Conservation (phyloP, 2,329 filamentous ascomycete genomes). For the Colletotrichum godetiae region DNA sequence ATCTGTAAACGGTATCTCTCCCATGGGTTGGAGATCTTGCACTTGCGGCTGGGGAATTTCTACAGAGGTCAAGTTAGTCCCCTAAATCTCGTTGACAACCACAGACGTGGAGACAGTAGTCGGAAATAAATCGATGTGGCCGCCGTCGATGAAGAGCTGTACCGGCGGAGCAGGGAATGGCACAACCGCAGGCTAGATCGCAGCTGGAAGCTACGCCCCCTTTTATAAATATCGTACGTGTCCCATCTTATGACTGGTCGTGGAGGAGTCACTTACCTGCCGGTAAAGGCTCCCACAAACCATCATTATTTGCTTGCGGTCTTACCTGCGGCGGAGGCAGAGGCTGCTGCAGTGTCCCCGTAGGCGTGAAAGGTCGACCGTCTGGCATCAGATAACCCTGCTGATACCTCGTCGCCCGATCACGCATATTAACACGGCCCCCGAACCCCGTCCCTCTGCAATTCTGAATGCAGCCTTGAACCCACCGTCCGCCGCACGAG, state of each 20-base stretch:
- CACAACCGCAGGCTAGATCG: too few relatives aligned
- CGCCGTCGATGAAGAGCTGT: not conserved
- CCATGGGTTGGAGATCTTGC: not conserved
- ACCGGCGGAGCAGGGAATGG: not conserved
- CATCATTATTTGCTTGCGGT: not conserved
- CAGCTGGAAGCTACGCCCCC: not conserved
- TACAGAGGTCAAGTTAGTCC: not conserved
- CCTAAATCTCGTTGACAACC: not conserved
- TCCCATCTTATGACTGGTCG: not conserved
- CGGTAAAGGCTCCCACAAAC: not conserved
- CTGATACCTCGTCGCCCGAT: slow-evolving; percentile 6
- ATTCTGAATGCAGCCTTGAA: not conserved
- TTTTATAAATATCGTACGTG: not conserved
- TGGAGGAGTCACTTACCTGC: slow-evolving; percentile 8
- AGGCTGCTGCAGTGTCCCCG: not conserved
- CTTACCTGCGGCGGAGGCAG: not conserved
- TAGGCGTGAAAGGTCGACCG: not conserved
- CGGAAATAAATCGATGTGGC: not conserved
- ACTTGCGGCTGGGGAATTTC: not conserved
- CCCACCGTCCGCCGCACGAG: slow-evolving; percentile 28
- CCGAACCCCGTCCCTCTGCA: not conserved
- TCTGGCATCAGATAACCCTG: slow-evolving; percentile 8
- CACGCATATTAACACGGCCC: slow-evolving; percentile 17
- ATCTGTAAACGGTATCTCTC: not conserved
- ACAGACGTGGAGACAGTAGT: not conserved